Base-by-base conservation (phyloP, 2,329 filamentous ascomycete species). In the Didymella keratinophila region DNA sequence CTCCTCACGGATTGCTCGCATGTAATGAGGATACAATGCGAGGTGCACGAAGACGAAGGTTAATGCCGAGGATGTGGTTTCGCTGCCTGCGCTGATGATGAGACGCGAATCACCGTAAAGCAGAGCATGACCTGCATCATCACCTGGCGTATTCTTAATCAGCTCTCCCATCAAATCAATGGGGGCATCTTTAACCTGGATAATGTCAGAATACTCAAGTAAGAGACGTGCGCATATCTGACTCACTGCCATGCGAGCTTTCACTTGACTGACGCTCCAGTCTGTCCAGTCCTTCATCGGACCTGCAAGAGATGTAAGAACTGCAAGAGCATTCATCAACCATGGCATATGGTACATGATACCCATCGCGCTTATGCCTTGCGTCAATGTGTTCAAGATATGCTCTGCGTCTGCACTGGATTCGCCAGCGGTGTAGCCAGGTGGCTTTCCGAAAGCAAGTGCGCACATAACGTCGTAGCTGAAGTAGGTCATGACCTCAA, bases 21-120 rank as follows among this genome's bases (percentile, higher is more conserved):
- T 56, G 43, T 68, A 65, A 3, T 59, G 21, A 1, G 63, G 64
- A 49, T 71, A 59, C 4, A 58, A 60, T 42, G 69, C 65, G 7
- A 74, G 69, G 2, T 71, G 66, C 51, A 71, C 65, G 70, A 86
- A 78, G 42, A 81, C 79, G 62, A 86, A 84, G 18, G 78, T 79
- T 61, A 87, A 76, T 11, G 83, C 78, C 47, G 83, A 80, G 46
- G 78, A 80, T 3, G 82, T 84, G 0, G 83, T 85, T 30, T 81
- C 82, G 18, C 68, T 70, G 14, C 72, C 70, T 1, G 72, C 71
- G n/a, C 63, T 66, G 37, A 74, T 68, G 36, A 73, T 71, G n/a
- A 73, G 62, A 23, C 71, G 69, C 2, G 71, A 72, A 45, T 73
- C 72, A 18, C 69, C 67, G 39, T 64, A 64, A n/a, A 73, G 66